Conservation (phyloP, 2,329 filamentous ascomycete genomes). For the Phyllosticta citribraziliensis region DNA sequence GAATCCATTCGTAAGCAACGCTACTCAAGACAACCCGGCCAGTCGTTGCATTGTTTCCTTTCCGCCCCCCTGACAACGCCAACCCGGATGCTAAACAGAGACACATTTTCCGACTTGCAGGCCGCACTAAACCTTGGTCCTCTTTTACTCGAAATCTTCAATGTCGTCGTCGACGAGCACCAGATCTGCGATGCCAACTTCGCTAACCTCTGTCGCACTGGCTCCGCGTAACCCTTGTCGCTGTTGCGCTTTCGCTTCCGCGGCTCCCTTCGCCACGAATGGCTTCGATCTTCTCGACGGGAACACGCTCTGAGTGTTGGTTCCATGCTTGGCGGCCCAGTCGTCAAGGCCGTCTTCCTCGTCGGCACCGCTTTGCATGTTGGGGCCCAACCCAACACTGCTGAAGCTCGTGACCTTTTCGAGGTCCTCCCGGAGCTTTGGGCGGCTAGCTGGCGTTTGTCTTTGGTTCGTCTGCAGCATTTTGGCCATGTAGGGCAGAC, state of each 20-base stretch:
- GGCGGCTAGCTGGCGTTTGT: background rate
- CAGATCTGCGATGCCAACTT: constrained; percentile 24
- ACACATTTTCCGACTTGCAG: background rate
- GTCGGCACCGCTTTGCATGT: constrained; percentile 12
- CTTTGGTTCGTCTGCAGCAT: constrained; percentile 38
- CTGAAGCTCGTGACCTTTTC: constrained; percentile 60
- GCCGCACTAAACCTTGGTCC: background rate
- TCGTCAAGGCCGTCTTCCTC: constrained; percentile 20
- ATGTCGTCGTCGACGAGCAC: constrained; percentile 40
- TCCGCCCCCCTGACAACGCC: background rate
- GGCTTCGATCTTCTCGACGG: constrained; percentile 16
- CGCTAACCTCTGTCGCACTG: constrained; percentile 6
- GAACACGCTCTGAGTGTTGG: constrained; percentile 5
- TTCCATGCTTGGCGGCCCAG: constrained; percentile 12
- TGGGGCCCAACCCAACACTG: constrained; percentile 35
- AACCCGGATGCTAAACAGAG: background rate
- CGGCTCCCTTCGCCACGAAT: constrained; percentile 13
- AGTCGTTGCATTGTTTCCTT: background rate
- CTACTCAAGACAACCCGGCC: background rate
- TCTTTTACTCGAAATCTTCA: constrained; percentile 23
- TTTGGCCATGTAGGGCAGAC: constrained; percentile 72
- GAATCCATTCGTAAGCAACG: background rate
- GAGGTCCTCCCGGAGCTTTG: constrained; percentile 44
- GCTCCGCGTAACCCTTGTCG: background rate
- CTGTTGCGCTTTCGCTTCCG: constrained; percentile 1